A percentile compares a stretch with the other conserved stretches of the same genome.
Evolutionary conservation across 768 basidiomycete genomes (phyloP).

Genomic region (Cubamyces lactineus): DNA sequence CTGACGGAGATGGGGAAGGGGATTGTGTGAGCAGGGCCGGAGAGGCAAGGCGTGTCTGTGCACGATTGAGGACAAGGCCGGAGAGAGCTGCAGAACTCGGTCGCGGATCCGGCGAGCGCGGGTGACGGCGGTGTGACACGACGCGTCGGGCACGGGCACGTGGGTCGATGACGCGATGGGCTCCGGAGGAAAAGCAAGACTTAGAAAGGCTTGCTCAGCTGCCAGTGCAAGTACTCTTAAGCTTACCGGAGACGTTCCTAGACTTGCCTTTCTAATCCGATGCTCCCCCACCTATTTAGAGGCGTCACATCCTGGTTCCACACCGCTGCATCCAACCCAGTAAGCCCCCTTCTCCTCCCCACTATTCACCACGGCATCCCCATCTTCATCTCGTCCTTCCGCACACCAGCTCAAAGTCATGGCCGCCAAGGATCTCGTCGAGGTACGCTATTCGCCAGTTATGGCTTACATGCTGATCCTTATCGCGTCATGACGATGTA

Average conservation of each 20-base stretch:
- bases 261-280: not conserved
- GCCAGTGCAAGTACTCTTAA: too few relatives aligned
- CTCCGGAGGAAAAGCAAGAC: not conserved
- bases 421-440: conserved; percentile 42
- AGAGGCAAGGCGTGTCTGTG: too few relatives aligned
- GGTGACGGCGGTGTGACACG: conserved; percentile 11
- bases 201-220: conserved; percentile 18
- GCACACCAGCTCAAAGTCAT: conserved; percentile 37
- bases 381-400: conserved; percentile 40
- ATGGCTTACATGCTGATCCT: not conserved
- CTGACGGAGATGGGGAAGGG: not conserved
- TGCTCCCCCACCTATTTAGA: conserved; percentile 33
- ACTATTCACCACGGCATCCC: conserved; percentile 24
- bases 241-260: not conserved
- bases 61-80: not conserved
- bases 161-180: conserved; percentile 21
- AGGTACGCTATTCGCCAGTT: conserved; percentile 36
- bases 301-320: conserved; percentile 22
- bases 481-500: conserved; percentile 17
- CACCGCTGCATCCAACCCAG: conserved; percentile 27
- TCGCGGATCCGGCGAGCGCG: not conserved
- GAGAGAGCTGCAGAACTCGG: not conserved
- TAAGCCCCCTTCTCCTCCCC: conserved; percentile 24
- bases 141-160: conserved; percentile 14
- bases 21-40: too few relatives aligned